A percentile compares a stretch with the other conserved stretches of the same genome.
Conservation (phyloP, 768 basidiomycete genomes). For the Tubosaeta sp. region DNA sequence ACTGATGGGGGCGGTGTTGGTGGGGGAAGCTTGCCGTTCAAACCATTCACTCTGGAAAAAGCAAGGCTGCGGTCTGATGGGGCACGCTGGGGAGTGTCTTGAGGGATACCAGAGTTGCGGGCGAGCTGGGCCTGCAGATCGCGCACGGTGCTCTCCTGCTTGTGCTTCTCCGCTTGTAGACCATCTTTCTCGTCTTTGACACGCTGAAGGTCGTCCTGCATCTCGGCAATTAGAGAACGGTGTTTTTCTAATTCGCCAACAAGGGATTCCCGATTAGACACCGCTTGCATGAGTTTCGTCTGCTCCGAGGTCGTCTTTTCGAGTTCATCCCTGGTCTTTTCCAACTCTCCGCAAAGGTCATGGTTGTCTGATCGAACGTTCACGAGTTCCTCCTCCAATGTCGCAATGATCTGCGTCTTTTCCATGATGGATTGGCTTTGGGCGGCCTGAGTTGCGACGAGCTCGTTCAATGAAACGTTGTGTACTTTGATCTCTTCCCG, state of each 20-base stretch:
- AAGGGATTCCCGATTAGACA: constrained; percentile 70
- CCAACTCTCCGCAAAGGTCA: constrained; percentile 40
- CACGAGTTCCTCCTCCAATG: constrained; percentile 49
- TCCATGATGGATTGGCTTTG: constrained; percentile 49
- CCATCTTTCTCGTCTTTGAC: constrained; percentile 80
- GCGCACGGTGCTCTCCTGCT: constrained; percentile 63
- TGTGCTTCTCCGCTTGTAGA: constrained; percentile 67
- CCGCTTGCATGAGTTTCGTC: constrained; percentile 61
- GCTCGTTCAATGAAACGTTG: constrained; percentile 44
- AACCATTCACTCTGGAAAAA: constrained; percentile 54
- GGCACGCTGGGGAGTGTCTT: constrained; percentile 47
- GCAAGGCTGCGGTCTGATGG: constrained; percentile 48
- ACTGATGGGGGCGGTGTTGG: constrained; percentile 80
- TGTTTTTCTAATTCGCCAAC: constrained; percentile 74
- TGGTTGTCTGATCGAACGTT: constrained; percentile 37
- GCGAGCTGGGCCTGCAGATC: constrained; percentile 74
- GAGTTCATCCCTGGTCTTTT: constrained; percentile 54
- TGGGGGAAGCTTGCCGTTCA: constrained; percentile 78
- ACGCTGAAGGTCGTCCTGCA: constrained; percentile 73
- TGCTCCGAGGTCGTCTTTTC: constrained; percentile 55
- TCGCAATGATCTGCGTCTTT: constrained; percentile 44
- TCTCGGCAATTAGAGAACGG: constrained; percentile 68
- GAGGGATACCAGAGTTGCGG: constrained; percentile 41
- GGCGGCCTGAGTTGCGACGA: constrained; percentile 31
- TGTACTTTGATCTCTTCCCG: constrained; percentile 49